A percentile compares a stretch with the other conserved stretches of the same genome.
Evolutionary conservation across 768 basidiomycete species (phyloP).

Genomic region (Rhodosporidiobolus odoratus): DNA sequence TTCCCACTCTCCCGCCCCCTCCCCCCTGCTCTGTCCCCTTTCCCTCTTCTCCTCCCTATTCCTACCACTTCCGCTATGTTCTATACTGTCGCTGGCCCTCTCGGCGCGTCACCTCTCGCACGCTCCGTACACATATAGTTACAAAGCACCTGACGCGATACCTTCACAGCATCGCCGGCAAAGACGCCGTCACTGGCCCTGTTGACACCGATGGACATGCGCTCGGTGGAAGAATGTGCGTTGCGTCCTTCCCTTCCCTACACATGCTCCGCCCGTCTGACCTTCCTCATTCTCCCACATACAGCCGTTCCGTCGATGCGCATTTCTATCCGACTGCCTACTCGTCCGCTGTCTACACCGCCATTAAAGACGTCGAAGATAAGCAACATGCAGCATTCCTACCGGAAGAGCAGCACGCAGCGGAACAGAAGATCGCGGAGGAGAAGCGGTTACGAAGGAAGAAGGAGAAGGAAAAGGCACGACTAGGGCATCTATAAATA

Average conservation of each 20-base stretch:
- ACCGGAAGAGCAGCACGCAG: slow-evolving; percentile 14
- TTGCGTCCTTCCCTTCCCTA: neutral
- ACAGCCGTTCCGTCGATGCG: slow-evolving; percentile 30
- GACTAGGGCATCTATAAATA: neutral
- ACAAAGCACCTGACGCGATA: too few species aligned
- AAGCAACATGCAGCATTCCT: slow-evolving; percentile 19
- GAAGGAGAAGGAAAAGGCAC: neutral
- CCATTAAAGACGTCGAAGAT: slow-evolving; percentile 19
- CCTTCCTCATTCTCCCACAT: accelerated
- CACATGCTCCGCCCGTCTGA: neutral
- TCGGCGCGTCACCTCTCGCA: too few species aligned
- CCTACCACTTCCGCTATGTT: too few species aligned
- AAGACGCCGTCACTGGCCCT: slow-evolving; percentile 14
- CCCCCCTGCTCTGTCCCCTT: neutral
- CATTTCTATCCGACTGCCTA: slow-evolving; percentile 31
- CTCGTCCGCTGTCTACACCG: slow-evolving; percentile 14
- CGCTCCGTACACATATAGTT: too few species aligned
- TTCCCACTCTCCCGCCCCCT: too few species aligned
- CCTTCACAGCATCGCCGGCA: slow-evolving; percentile 15
- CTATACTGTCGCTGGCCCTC: too few species aligned
- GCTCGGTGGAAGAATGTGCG: slow-evolving; percentile 23
- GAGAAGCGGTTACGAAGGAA: neutral
- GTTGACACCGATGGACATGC: neutral
- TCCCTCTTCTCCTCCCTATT: neutral
- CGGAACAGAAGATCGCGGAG: neutral